Percentiles rank a stretch among this genome's conserved stretches.
These are phyloP conservation scores for Porpolomopsis calyptriformis DNA, from an alignment of 768 basidiomycete genomes.

Conservation along the genomic window DNA sequence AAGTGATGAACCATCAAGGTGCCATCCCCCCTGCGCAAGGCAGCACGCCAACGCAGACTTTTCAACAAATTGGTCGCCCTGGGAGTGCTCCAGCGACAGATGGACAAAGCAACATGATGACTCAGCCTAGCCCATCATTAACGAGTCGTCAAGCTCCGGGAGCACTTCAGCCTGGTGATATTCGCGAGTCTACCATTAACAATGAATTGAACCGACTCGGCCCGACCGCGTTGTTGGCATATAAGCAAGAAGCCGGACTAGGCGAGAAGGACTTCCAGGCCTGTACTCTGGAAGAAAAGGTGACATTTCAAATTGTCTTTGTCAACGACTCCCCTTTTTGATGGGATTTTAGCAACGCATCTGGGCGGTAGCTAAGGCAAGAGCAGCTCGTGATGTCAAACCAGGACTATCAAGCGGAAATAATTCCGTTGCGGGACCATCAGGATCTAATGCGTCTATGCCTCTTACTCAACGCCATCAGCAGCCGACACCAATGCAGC, in stretches of 20 bases:
- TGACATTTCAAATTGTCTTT: constrained; percentile 17
- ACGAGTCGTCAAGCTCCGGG: constrained; percentile 35
- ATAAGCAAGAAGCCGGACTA: constrained; percentile 12
- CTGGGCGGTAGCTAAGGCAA: constrained; percentile 17
- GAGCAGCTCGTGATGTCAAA: constrained; percentile 12
- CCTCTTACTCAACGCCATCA: constrained; percentile 19
- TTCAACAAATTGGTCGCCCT: constrained; percentile 39
- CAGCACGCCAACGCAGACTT: constrained; percentile 30
- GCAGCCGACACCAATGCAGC: constrained; percentile 15
- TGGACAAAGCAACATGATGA: constrained; percentile 32
- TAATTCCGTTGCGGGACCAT: constrained; percentile 34
- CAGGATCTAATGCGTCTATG: constrained; percentile 16
- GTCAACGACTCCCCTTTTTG: neutral
- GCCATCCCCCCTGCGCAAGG: constrained; percentile 8
- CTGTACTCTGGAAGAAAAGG: constrained; percentile 52
- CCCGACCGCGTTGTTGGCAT: constrained; percentile 15
- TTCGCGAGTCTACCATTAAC: constrained; percentile 4
- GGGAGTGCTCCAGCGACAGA: constrained; percentile 54
- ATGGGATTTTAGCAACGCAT: constrained; percentile 26
- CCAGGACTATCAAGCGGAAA: constrained; percentile 21
- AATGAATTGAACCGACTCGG: constrained; percentile 23
- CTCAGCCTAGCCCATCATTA: constrained; percentile 51
- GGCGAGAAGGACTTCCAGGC: constrained; percentile 34
- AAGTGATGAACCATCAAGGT: constrained; percentile 6
- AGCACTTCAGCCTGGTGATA: constrained; percentile 12